These are phyloP conservation scores for Eucalyptus albens DNA, from an alignment of 345 rosid genomes.

Conservation along the genomic window DNA sequence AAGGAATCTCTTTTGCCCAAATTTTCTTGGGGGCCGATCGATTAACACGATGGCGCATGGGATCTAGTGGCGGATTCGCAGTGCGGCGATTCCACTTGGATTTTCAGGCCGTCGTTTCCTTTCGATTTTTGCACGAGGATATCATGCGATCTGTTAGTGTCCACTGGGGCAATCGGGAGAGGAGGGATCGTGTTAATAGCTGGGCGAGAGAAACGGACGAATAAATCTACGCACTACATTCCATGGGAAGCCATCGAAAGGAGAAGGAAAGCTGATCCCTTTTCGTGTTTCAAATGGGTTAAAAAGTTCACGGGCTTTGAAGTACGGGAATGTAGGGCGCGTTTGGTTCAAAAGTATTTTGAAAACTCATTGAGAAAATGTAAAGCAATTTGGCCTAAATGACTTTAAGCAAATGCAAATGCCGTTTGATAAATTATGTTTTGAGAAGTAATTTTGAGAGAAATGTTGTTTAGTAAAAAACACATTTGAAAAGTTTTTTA, in stretches of 20 bases:
- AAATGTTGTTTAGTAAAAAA: too few relatives aligned
- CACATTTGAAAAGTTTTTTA: too few relatives aligned
- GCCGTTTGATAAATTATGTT: too few relatives aligned
- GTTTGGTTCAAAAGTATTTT: too few relatives aligned
- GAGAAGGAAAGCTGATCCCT: not conserved
- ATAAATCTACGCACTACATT: not conserved
- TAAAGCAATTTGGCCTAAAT: too few relatives aligned
- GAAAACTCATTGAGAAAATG: too few relatives aligned
- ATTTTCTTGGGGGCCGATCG: not conserved
- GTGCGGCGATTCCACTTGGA: not conserved
- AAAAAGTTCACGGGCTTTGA: not conserved
- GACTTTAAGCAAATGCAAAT: too few relatives aligned
- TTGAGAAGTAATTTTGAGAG: too few relatives aligned
- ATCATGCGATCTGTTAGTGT: not conserved
- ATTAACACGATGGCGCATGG: not conserved
- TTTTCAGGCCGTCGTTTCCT: not conserved
- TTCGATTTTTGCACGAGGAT: not conserved
- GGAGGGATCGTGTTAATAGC: too few relatives aligned
- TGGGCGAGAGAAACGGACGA: not conserved
- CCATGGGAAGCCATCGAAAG: not conserved
- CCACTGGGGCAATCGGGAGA: too few relatives aligned
- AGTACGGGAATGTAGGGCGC: not conserved
- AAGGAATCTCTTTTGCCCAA: not conserved
- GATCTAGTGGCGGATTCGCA: not conserved
- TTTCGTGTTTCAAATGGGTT: not conserved